Evolutionary conservation across 2,329 filamentous ascomycete genomes (phyloP), one percentile per base, ranked within the genome.

Genomic region (Epichloe glyceriae): DNA sequence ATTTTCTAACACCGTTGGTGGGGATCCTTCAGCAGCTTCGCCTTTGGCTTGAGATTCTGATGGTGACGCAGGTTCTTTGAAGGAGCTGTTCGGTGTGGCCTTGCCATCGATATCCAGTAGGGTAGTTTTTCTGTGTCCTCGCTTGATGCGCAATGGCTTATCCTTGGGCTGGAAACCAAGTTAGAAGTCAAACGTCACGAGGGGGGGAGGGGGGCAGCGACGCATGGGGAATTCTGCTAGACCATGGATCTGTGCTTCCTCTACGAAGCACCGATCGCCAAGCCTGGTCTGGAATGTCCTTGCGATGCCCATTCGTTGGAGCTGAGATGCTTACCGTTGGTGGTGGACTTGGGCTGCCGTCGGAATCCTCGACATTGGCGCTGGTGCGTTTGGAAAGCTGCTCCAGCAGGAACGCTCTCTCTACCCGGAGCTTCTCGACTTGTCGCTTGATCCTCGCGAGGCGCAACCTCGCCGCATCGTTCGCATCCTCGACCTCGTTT

Each of bases 381-480:
- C 83, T 85, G 17, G 85, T 88, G 58, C 86, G 80, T 60, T 83
- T 83, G 19, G 82, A 76, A 41, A 93, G 74, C 63, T 88, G 82
- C 62, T 87, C 82, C 35, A 86, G 74, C 45, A 87, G 71, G 58
- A 86, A 84, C 26, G 87, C 86, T 55, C 88, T 80, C 71, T 94
- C 86, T 22, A 97, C 78, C 47, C 93, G 84, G 75, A 94, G 81
- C 71, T 97, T 96, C 66, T 94, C 85, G 58, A 96, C 85, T 61
- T 88, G 86, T 56, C 90, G 83, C 67, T 86, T 83, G 54, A 95
- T 80, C 46, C 90, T 85, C 40, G 79, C 74, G 56, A 95, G 85
- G 48, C 88, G 85, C 49, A 88, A 73, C 50, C 88, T 81, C 45
- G 88, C 85, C 52, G 86, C 79, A 60, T 95, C 89, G 66, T 96